phyloP scores from a whole-genome alignment of 2,329 filamentous ascomycete species.

The Colletotrichum noveboracense region DNA sequence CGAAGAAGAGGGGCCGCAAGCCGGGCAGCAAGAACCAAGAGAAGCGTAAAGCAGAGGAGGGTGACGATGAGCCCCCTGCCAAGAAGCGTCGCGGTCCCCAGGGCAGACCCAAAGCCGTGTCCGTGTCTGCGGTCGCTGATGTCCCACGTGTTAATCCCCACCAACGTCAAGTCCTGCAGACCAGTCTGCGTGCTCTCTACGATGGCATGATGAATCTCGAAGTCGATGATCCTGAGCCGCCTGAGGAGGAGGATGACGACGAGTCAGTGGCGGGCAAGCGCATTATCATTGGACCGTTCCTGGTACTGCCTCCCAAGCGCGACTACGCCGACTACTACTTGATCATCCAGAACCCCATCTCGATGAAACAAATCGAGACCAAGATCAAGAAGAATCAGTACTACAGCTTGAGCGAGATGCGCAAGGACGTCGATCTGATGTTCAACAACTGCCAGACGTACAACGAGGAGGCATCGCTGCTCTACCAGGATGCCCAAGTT shows the following conservation, averaged over 20 bases:
- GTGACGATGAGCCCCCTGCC: conserved; percentile 76
- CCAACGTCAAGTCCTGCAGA: conserved; percentile 79
- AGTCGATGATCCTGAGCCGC: conserved; percentile 71
- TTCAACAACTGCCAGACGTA: conserved; percentile 93
- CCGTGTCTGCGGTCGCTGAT: conserved; percentile 30
- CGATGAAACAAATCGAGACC: conserved; percentile 92
- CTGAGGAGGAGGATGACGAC: conserved; percentile 59
- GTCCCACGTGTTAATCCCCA: conserved; percentile 62
- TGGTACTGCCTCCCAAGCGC: conserved; percentile 87
- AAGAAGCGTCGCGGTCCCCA: conserved; percentile 80
- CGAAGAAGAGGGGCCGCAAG: conserved; percentile 87
- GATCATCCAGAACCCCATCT: conserved; percentile 90
- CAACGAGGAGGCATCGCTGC: conserved; percentile 92
- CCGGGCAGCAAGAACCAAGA: conserved; percentile 70
- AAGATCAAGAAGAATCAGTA: conserved; percentile 98
- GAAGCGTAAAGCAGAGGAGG: conserved; percentile 87
- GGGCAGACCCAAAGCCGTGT: conserved; percentile 63
- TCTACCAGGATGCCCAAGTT: conserved; percentile 89
- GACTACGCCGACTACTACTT: conserved; percentile 96
- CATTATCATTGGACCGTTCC: conserved; percentile 90
- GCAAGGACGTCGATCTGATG: conserved; percentile 81
- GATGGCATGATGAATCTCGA: conserved; percentile 85
- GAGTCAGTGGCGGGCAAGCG: conserved; percentile 69
- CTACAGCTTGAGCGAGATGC: conserved; percentile 78
- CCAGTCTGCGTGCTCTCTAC: conserved; percentile 77